These are phyloP conservation scores for Stereum hirsutum DNA, from an alignment of 1,284 basidiomycete genomes.

Conservation along the genomic window DNA sequence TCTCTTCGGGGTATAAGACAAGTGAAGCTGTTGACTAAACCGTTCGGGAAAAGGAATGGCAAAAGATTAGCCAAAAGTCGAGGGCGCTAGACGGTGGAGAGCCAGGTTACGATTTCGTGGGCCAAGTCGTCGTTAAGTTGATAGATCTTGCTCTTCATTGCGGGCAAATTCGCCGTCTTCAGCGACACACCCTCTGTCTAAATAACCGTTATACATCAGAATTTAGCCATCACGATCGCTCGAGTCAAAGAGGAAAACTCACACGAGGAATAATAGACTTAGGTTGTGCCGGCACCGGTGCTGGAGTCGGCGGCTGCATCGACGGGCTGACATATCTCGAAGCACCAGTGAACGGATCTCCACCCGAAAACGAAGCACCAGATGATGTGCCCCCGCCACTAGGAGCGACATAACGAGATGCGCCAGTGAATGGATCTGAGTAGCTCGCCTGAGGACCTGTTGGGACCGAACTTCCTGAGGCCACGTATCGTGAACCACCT, in stretches of 20 bases:
- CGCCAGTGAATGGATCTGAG: conserved; percentile 12
- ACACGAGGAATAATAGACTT: conserved; percentile 53
- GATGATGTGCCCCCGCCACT: conserved; percentile 12
- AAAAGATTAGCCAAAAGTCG: neutral
- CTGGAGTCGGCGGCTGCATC: neutral
- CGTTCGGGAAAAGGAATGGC: conserved; percentile 3
- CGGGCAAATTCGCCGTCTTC: conserved; percentile 82
- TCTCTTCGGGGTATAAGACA: conserved; percentile 46
- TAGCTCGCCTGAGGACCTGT: too few relatives aligned
- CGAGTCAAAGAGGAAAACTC: conserved; percentile 17
- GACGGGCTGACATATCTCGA: conserved; percentile 7
- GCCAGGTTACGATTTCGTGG: conserved; percentile 61
- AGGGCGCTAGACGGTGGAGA: conserved; percentile 18
- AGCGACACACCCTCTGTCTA: conserved; percentile 61
- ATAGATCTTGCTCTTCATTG: conserved; percentile 77
- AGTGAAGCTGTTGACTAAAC: conserved; percentile 55
- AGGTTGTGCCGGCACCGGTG: conserved; percentile 15
- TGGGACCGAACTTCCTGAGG: too few relatives aligned
- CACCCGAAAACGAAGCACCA: conserved; percentile 12
- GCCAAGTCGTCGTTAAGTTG: conserved; percentile 73
- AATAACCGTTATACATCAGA: conserved; percentile 1
- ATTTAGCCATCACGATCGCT: conserved; percentile 1
- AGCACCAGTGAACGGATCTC: conserved; percentile 10
- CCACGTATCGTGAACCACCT: too few relatives aligned
- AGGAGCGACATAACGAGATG: conserved; percentile 12